Evolutionary conservation across 2,329 filamentous ascomycete species (phyloP).

Genomic region (Neonectria coccinea): DNA sequence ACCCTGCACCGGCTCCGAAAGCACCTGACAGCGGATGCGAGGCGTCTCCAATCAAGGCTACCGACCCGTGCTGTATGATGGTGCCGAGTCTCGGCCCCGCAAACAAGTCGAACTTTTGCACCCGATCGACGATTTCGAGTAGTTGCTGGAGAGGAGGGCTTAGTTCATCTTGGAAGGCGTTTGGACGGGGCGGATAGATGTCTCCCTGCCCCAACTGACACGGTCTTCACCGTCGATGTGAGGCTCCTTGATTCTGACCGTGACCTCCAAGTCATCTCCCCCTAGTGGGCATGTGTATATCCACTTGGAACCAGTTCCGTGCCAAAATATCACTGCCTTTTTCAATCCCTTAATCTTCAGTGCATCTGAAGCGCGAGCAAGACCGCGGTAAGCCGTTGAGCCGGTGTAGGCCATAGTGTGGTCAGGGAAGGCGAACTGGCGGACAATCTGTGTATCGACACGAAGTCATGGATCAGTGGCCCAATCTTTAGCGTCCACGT

Average conservation of each 20-base stretch:
- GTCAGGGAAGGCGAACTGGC: slow-evolving; percentile 52
- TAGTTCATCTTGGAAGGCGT: neutral
- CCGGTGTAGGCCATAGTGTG: slow-evolving; percentile 50
- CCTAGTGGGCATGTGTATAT: slow-evolving; percentile 48
- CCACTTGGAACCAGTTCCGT: slow-evolving; percentile 43
- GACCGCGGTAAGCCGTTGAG: neutral
- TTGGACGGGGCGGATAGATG: neutral
- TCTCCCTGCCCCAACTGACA: neutral
- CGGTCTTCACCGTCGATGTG: neutral
- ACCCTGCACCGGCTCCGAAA: slow-evolving; percentile 11
- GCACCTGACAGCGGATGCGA: slow-evolving; percentile 7
- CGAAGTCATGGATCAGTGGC: too few relatives aligned
- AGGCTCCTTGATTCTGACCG: neutral
- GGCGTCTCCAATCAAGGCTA: slow-evolving; percentile 28
- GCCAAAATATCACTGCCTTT: slow-evolving; percentile 43
- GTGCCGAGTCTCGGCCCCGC: neutral
- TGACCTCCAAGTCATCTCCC: slow-evolving; percentile 45
- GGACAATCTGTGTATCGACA: slow-evolving; percentile 31
- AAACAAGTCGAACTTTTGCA: slow-evolving; percentile 7
- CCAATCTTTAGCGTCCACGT: too few relatives aligned
- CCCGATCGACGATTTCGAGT: neutral
- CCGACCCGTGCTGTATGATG: neutral
- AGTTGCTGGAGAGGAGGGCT: neutral
- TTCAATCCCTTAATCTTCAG: slow-evolving; percentile 19
- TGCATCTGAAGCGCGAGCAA: neutral